Evolutionary conservation across 2,329 filamentous ascomycete species (phyloP).

Genomic region (Mollisiaceae sp.): DNA sequence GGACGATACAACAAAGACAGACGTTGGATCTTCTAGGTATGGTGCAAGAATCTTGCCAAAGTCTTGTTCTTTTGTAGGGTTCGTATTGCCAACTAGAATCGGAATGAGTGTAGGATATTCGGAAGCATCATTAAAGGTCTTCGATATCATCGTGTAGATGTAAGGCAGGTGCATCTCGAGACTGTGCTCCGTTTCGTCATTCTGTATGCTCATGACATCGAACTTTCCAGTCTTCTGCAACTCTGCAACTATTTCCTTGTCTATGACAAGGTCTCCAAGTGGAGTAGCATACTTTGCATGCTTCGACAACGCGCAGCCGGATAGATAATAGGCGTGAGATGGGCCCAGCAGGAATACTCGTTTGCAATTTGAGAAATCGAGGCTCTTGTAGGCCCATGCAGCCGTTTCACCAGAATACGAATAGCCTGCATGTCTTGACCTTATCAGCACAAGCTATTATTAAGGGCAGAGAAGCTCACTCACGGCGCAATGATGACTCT

Average conservation of each 20-base stretch:
- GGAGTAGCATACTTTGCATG: constrained; percentile 77
- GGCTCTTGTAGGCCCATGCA: constrained; percentile 90
- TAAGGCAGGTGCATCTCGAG: constrained; percentile 97
- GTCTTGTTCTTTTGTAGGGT: constrained; percentile 65
- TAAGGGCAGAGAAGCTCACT: constrained; percentile 45
- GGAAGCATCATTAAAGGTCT: constrained; percentile 54
- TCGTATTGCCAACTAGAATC: constrained; percentile 82
- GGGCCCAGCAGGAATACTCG: constrained; percentile 92
- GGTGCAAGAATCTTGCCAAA: constrained; percentile 76
- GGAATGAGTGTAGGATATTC: constrained; percentile 79
- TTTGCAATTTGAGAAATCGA: constrained; percentile 82
- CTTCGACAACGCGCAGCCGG: constrained; percentile 75
- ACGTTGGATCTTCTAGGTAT: constrained; percentile 76
- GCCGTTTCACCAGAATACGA: constrained; percentile 89
- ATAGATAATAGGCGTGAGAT: constrained; percentile 85
- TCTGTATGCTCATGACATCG: constrained; percentile 62
- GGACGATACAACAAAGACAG: constrained; percentile 86
- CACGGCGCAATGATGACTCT: constrained; percentile 93
- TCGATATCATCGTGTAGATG: constrained; percentile 76
- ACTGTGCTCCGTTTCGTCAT: constrained; percentile 87
- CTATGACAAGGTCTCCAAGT: constrained; percentile 71
- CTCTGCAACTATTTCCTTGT: constrained; percentile 58
- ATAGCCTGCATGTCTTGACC: constrained; percentile 87
- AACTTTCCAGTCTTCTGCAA: constrained; percentile 62
- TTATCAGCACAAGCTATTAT: constrained; percentile 18